A percentile compares a stretch with the other conserved stretches of the same genome.
Evolutionary conservation across 768 basidiomycete genomes (phyloP).

Genomic region (Mycena leptocephala): DNA sequence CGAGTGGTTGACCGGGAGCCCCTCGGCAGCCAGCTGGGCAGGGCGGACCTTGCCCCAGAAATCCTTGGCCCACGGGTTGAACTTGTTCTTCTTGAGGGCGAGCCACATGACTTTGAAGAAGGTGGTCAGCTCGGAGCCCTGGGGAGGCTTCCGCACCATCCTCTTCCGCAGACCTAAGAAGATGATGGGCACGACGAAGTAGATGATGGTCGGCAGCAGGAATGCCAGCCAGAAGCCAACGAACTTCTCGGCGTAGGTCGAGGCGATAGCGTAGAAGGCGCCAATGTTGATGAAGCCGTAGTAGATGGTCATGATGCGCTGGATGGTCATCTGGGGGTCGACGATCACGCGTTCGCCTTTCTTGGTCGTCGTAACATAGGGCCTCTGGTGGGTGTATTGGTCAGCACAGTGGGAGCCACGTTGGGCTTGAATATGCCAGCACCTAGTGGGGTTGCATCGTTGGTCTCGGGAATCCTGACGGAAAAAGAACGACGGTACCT

Average conservation of each 20-base stretch:
- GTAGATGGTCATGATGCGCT: neutral
- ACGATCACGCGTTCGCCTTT: conserved; percentile 13
- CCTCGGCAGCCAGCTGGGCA: neutral
- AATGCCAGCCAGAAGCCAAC: conserved; percentile 3
- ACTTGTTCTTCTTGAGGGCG: conserved; percentile 1
- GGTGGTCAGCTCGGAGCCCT: neutral
- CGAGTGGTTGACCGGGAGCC: neutral
- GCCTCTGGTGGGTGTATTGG: neutral
- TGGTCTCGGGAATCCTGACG: neutral
- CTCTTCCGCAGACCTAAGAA: neutral
- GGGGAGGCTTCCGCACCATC: neutral
- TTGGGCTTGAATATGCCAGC: neutral
- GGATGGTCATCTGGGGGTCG: neutral
- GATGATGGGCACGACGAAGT: neutral
- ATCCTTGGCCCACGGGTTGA: conserved; percentile 6
- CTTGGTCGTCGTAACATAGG: neutral
- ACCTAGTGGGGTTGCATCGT: neutral
- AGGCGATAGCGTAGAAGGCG: neutral
- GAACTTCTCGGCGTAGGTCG: neutral
- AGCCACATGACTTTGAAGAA: neutral
- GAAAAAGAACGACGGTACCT: neutral
- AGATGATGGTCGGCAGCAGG: neutral
- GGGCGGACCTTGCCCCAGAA: conserved; percentile 6
- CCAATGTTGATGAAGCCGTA: neutral
- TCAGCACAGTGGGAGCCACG: neutral